Percentiles rank a stretch among this genome's conserved stretches.
Conservation (phyloP, 2,329 filamentous ascomycete genomes). For the Phialocephala sp. region DNA sequence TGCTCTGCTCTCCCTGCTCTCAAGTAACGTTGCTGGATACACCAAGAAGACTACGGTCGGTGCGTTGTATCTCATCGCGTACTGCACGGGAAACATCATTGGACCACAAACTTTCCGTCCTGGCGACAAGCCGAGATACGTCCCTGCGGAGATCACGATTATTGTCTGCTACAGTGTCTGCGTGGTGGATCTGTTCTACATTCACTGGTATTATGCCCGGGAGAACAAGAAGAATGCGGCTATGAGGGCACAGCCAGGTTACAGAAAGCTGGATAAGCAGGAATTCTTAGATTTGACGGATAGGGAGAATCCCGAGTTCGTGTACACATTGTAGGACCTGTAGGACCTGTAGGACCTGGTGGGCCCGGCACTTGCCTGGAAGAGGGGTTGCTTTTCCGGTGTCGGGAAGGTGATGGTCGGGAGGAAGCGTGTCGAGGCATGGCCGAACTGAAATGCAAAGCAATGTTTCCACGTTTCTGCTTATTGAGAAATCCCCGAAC, state of each 20-base stretch:
- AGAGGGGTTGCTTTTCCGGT: not conserved
- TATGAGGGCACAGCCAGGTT: slow-evolving; percentile 33
- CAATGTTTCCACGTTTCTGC: slow-evolving; percentile 3
- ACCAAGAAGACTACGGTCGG: slow-evolving; percentile 57
- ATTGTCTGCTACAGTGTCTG: slow-evolving; percentile 44
- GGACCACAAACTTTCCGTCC: slow-evolving; percentile 47
- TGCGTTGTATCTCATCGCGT: slow-evolving; percentile 52
- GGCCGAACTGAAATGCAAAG: not conserved
- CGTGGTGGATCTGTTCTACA: slow-evolving; percentile 34
- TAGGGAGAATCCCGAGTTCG: slow-evolving; percentile 42
- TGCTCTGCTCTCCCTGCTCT: slow-evolving; percentile 43
- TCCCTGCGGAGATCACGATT: slow-evolving; percentile 50
- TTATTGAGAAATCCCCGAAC: not conserved
- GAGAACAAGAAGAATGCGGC: slow-evolving; percentile 39
- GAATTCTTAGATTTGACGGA: slow-evolving; percentile 44
- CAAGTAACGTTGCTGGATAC: slow-evolving; percentile 53
- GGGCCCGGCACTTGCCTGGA: not conserved
- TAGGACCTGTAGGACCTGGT: too few species aligned
- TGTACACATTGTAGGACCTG: slow-evolving; percentile 39
- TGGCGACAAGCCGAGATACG: slow-evolving; percentile 53
- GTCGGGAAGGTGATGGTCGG: not conserved
- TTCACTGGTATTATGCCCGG: slow-evolving; percentile 36
- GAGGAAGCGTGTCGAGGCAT: not conserved
- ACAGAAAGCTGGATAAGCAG: slow-evolving; percentile 39
- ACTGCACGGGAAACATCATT: slow-evolving; percentile 60